Conservation (phyloP, 78 protist species). For the Andalucia godoyi region DNA sequence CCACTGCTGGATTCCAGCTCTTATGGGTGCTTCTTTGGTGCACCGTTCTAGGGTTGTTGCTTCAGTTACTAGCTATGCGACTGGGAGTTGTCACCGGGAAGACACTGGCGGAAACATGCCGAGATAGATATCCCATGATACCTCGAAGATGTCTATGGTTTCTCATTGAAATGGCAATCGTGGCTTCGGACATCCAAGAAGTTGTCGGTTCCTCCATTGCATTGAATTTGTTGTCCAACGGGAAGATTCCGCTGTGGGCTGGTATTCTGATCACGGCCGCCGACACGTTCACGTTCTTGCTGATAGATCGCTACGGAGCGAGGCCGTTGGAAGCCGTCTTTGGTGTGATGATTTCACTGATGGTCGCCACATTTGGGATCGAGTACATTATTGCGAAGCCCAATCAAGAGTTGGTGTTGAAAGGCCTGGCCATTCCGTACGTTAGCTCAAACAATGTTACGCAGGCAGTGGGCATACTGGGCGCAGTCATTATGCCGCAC, state of each 20-base stretch:
- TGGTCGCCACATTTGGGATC: constrained; percentile 38
- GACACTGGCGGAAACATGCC: constrained; percentile 49
- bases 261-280: constrained; percentile 52
- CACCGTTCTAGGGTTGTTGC: constrained; percentile 43
- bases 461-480: constrained; percentile 57
- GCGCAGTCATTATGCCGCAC: constrained; percentile 79
- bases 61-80: constrained; percentile 48
- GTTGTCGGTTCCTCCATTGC: constrained; percentile 67
- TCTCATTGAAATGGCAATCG: constrained; percentile 67
- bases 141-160: constrained; percentile 47
- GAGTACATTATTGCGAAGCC: constrained; percentile 14
- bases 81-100: constrained; percentile 64
- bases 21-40: constrained; percentile 68
- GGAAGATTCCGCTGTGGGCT: constrained; percentile 50
- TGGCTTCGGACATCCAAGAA: constrained; percentile 58
- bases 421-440: constrained; percentile 29
- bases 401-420: neutral
- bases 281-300: constrained; percentile 54
- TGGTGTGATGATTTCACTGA: constrained; percentile 27
- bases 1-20: constrained; percentile 36
- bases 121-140: constrained; percentile 39
- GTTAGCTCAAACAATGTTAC: constrained; percentile 6
- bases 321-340: constrained; percentile 48
- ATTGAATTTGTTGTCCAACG: constrained; percentile 24
- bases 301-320: constrained; percentile 40